Conservation (phyloP, 2,329 filamentous ascomycete species). For the Xylariaceae sp. region DNA sequence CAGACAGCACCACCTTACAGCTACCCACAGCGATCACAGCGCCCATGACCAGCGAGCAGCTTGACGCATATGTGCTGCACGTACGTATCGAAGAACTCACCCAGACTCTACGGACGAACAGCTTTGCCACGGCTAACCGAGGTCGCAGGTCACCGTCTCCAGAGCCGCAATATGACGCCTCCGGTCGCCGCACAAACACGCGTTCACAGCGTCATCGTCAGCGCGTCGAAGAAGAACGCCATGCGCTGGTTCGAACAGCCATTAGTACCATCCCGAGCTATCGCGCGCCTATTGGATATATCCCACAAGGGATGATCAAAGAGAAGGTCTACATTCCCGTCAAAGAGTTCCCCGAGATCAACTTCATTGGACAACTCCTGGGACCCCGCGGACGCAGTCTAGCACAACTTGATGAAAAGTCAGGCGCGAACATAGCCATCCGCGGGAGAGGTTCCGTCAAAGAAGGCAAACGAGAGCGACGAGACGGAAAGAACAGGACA, state of each 20-base stretch:
- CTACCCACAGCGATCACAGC: constrained; percentile 8
- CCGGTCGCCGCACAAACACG: constrained; percentile 76
- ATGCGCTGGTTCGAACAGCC: constrained; percentile 72
- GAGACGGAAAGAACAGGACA: neutral
- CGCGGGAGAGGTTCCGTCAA: constrained; percentile 80
- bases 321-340: constrained; percentile 82
- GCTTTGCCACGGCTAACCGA: constrained; percentile 69
- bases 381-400: constrained; percentile 78
- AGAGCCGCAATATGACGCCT: constrained; percentile 74
- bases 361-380: constrained; percentile 86
- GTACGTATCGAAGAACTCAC: constrained; percentile 78
- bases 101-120: constrained; percentile 74
- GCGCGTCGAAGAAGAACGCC: constrained; percentile 72
- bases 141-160: constrained; percentile 73
- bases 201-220: constrained; percentile 74
- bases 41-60: constrained; percentile 70
- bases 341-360: constrained; percentile 82
- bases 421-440: constrained; percentile 73
- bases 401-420: constrained; percentile 76
- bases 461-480: constrained; percentile 57
- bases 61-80: constrained; percentile 72
- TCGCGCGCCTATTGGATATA: constrained; percentile 69
- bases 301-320: constrained; percentile 65
- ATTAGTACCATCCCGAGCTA: constrained; percentile 78
- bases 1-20: neutral